phyloP scores from a whole-genome alignment of 805 yeast genomes.

The Pichia kluyveri region DNA sequence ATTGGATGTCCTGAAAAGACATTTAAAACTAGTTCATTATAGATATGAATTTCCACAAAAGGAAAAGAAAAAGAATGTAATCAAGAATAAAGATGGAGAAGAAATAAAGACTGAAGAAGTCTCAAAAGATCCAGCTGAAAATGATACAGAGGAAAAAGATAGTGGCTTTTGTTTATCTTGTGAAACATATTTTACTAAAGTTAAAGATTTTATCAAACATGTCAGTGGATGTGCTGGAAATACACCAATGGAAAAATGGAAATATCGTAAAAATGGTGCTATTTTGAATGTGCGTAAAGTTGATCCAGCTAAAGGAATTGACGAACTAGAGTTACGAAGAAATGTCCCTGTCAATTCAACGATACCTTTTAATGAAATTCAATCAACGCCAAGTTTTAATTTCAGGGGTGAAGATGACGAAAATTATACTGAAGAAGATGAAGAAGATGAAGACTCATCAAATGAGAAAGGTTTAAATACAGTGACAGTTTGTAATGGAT shows the following conservation, averaged over 20 bases:
- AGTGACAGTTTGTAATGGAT: neutral
- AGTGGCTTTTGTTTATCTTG: slow-evolving; percentile 66
- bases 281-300: slow-evolving; percentile 21
- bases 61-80: neutral
- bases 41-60: neutral
- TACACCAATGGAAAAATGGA: slow-evolving; percentile 27
- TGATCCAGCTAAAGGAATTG: neutral
- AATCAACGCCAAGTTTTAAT: neutral
- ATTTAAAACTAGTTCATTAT: slow-evolving; percentile 59
- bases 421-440: neutral
- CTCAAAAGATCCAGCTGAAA: slow-evolving; percentile 12
- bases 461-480: neutral
- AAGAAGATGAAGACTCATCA: neutral
- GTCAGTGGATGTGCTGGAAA: slow-evolving; percentile 50
- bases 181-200: slow-evolving; percentile 42
- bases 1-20: slow-evolving; percentile 67
- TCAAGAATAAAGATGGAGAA: slow-evolving; percentile 26
- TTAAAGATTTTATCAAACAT: slow-evolving; percentile 55
- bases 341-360: neutral
- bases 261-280: slow-evolving; percentile 24
- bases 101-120: neutral
- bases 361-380: neutral
- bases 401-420: neutral
- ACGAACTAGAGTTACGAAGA: slow-evolving; percentile 2
- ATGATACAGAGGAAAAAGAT: slow-evolving; percentile 24